Evolutionary conservation across 805 yeast species (phyloP).

Genomic region (Candida vaughaniae): DNA sequence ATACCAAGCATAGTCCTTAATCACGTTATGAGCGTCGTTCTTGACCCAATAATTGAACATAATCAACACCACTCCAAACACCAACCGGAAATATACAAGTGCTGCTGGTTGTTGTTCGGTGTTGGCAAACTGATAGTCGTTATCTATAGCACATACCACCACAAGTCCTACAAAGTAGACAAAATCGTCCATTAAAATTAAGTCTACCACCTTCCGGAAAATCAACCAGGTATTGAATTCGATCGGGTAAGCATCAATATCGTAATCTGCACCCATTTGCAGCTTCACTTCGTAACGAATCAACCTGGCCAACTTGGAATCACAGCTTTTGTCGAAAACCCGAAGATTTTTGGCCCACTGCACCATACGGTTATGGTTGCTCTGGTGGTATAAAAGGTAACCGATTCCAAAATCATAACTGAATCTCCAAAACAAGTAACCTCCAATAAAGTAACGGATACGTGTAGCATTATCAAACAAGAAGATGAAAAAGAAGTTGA

Average conservation of each 20-base stretch:
- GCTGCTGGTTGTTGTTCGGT: slow-evolving; percentile 36
- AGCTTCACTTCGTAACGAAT: slow-evolving; percentile 30
- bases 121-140: slow-evolving; percentile 35
- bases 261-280: slow-evolving; percentile 38
- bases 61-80: slow-evolving; percentile 59
- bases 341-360: slow-evolving; percentile 45
- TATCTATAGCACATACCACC: slow-evolving; percentile 42
- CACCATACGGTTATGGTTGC: slow-evolving; percentile 55
- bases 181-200: slow-evolving; percentile 83
- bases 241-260: slow-evolving; percentile 45
- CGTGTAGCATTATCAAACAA: slow-evolving; percentile 23
- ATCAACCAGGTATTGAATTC: slow-evolving; percentile 84
- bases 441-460: slow-evolving; percentile 43
- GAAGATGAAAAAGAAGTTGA: slow-evolving; percentile 33
- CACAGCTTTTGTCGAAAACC: slow-evolving; percentile 24
- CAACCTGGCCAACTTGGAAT: slow-evolving; percentile 38
- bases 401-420: slow-evolving; percentile 84
- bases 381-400: slow-evolving; percentile 60
- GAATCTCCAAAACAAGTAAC: slow-evolving; percentile 73
- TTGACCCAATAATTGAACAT: slow-evolving; percentile 82
- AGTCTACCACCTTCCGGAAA: slow-evolving; percentile 75
- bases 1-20: slow-evolving; percentile 90
- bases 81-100: slow-evolving; percentile 50
- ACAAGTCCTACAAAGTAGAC: slow-evolving; percentile 70
- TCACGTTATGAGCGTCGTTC: slow-evolving; percentile 82